Evolutionary conservation across 805 yeast genomes (phyloP), one percentile per base, ranked within the genome.

Genomic region (Saturnispora halmiae): DNA sequence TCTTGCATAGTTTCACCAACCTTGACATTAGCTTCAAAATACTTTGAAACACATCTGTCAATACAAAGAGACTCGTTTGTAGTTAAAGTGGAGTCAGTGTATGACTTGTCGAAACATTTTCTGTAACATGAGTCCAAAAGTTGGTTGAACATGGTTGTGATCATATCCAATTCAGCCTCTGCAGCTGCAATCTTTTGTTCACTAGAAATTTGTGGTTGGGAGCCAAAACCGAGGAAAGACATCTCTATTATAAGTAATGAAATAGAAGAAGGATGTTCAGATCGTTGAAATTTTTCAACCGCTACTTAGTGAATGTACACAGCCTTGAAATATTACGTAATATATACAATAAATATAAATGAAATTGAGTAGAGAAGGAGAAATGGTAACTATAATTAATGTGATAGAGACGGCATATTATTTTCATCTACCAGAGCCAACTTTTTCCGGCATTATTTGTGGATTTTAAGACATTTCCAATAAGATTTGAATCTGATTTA

Each of bases 131-230:
- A 81, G 55, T 81, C 88, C 19, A 87, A 94, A 55, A 88, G 70
- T 55, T 58, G 74, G 75, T 90, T 90, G 77, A 90, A 90, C 96
- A 90, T 87, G 53, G 92, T 95, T 30, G 96, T 88, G 53, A 90
- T 95, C 79, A 92, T 82, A 63, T 90, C 98, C 51, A 90, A 73
- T 65, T 90, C 98, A 43, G 95, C 84, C 67, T 90, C 97, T 39
- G 98, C 98, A 51, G 95, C 95, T 55, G 73, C 72, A 46, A 83
- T 70, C 61, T 83, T 83, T 61, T 81, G 87, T 49, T 79, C 82
- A 31, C 86, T 73, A 20, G 82, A 69, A 49, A 78, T 57, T 60
- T 79, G 84, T 48, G 90, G 88, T 50, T 82, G 46, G 20, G 47
- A 43, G n/a, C 88, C 88, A 49, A 83, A 70, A 53, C 90, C 90